These are phyloP conservation scores for Spergularia azorica DNA, from an alignment of 179 eudicot species.

Conservation along the genomic window DNA sequence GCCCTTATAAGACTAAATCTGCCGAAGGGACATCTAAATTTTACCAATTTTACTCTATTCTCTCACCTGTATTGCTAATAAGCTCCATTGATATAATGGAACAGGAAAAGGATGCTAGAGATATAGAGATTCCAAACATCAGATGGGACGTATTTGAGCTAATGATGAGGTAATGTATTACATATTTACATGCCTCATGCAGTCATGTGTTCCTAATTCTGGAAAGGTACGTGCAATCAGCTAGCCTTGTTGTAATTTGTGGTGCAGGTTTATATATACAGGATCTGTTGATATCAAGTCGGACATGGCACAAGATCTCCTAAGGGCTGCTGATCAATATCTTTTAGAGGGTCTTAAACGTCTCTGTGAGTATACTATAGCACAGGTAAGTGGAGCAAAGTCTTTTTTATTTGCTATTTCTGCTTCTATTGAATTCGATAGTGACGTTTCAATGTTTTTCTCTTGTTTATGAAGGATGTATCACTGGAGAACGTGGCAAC, in stretches of 20 bases:
- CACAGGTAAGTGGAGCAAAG: constrained; percentile 52
- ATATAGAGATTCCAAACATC: constrained; percentile 49
- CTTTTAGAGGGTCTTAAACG: constrained; percentile 89
- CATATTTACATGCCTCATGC: neutral
- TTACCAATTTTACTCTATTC: neutral
- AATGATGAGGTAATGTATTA: constrained; percentile 44
- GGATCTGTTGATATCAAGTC: constrained; percentile 72
- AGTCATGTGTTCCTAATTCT: neutral
- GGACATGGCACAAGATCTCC: constrained; percentile 85
- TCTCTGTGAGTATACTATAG: constrained; percentile 81
- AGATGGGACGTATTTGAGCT: constrained; percentile 49
- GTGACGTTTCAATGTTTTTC: constrained; percentile 1
- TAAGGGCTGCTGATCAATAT: constrained; percentile 93
- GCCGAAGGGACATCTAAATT: neutral
- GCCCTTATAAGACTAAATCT: constrained; percentile 9
- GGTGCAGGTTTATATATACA: constrained; percentile 78
- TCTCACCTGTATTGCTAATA: too few relatives aligned
- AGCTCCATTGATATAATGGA: constrained; percentile 10
- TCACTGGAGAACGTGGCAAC: constrained; percentile 62
- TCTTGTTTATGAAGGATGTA: constrained; percentile 51
- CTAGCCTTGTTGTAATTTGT: neutral
- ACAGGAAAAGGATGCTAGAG: constrained; percentile 46
- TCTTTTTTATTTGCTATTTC: neutral
- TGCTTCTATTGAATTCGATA: constrained; percentile 9
- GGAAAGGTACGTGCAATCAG: neutral